These are phyloP conservation scores for Insectozyma bohioensis DNA, from an alignment of 1,139 yeast genomes.

Conservation along the genomic window DNA sequence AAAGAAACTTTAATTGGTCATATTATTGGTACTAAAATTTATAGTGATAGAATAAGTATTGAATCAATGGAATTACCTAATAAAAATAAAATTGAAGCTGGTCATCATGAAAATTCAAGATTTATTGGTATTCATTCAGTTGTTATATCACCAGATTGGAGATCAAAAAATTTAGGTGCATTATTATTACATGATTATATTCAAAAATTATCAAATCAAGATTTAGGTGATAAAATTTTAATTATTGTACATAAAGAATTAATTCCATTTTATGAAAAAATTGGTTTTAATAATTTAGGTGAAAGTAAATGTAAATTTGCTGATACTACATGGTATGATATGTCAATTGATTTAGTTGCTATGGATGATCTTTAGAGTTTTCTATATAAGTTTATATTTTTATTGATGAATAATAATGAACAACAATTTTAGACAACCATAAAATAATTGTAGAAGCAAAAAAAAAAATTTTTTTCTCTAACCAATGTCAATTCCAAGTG, in stretches of 20 bases:
- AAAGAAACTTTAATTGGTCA: conserved; percentile 80
- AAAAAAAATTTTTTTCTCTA: too few relatives aligned
- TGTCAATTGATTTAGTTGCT: conserved; percentile 61
- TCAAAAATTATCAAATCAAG: conserved; percentile 85
- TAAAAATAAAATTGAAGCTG: conserved; percentile 52
- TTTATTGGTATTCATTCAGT: conserved; percentile 81
- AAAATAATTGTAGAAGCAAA: too few relatives aligned
- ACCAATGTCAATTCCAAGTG: conserved; percentile 38
- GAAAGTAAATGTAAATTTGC: conserved; percentile 59
- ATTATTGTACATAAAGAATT: conserved; percentile 71
- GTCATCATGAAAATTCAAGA: conserved; percentile 76
- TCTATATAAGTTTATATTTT: too few relatives aligned
- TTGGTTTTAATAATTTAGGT: conserved; percentile 74
- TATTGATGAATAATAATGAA: too few relatives aligned
- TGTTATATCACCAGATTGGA: conserved; percentile 76
- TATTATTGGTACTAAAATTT: conserved; percentile 77
- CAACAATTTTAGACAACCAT: too few relatives aligned
- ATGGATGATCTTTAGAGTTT: conserved; percentile 53
- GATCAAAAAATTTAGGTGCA: conserved; percentile 80
- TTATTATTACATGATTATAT: conserved; percentile 83
- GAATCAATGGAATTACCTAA: conserved; percentile 67
- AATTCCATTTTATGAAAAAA: conserved; percentile 72
- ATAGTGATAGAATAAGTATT: conserved; percentile 52
- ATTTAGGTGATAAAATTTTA: conserved; percentile 75
- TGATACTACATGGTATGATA: conserved; percentile 64